phyloP scores from a whole-genome alignment of 768 basidiomycete genomes.

The Termitomyces sp. region DNA sequence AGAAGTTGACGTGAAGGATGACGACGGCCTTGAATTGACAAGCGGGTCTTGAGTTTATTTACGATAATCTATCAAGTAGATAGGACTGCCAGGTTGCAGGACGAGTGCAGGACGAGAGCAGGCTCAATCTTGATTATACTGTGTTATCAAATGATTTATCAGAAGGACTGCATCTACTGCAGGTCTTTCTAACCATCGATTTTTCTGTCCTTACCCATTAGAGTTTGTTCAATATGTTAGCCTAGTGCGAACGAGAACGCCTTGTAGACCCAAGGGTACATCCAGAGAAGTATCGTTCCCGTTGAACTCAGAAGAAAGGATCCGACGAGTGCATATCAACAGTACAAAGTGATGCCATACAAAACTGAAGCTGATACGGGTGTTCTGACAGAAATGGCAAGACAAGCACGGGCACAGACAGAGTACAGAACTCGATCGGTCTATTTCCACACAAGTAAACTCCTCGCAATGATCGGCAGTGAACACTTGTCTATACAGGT shows the following conservation, averaged over 20 bases:
- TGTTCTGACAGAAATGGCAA: not conserved
- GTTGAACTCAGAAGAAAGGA: not conserved
- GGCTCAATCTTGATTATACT: not conserved
- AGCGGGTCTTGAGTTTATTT: not conserved
- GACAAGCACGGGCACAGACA: too few relatives aligned
- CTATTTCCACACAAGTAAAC: conserved; percentile 39
- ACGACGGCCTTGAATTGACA: not conserved
- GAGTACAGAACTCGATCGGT: not conserved
- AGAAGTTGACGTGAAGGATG: not conserved
- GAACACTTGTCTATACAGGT: not conserved
- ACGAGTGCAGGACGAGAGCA: not conserved
- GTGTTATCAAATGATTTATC: not conserved
- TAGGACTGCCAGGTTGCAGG: too few relatives aligned
- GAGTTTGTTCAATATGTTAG: too few relatives aligned
- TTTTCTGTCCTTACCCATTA: too few relatives aligned
- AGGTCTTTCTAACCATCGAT: too few relatives aligned
- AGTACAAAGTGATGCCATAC: not conserved
- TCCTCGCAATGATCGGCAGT: conserved; percentile 29
- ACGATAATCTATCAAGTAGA: not conserved
- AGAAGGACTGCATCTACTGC: not conserved
- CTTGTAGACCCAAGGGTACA: too few relatives aligned
- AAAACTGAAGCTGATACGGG: not conserved
- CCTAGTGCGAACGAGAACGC: too few relatives aligned
- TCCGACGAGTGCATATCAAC: not conserved
- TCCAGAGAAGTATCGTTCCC: not conserved